Evolutionary conservation across 768 basidiomycete genomes (phyloP).

Genomic region (Leccinum broughii): DNA sequence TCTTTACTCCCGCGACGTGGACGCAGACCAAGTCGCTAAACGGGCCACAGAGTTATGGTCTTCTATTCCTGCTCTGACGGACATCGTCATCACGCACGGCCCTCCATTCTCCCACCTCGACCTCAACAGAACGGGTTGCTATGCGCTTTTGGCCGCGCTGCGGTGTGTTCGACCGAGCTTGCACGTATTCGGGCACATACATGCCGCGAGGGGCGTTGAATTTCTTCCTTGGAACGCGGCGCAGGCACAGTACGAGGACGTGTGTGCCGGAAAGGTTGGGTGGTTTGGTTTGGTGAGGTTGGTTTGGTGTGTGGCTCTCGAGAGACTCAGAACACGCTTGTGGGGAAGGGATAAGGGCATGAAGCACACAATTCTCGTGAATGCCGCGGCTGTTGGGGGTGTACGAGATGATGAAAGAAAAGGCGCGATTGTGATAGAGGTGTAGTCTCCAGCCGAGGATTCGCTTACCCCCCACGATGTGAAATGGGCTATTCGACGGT

Average conservation of each 20-base stretch:
- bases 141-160: constrained; percentile 5
- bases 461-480: neutral
- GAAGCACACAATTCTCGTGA: constrained; percentile 5
- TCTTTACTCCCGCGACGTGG: neutral
- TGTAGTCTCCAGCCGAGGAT: neutral
- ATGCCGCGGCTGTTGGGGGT: constrained; percentile 7
- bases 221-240: constrained; percentile 3
- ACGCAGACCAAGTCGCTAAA: neutral
- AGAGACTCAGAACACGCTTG: neutral
- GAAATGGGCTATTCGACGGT: neutral
- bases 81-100: neutral
- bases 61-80: neutral
- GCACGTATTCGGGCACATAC: constrained; percentile 14
- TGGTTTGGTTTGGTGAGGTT: constrained; percentile 4
- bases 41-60: constrained; percentile 2
- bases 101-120: constrained; percentile 2
- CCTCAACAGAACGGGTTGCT: constrained; percentile 2
- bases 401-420: constrained; percentile 11
- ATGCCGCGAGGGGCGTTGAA: constrained; percentile 7
- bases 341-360: neutral
- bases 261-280: constrained; percentile 4
- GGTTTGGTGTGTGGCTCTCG: neutral
- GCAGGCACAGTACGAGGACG: constrained; percentile 8
- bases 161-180: constrained; percentile 10
- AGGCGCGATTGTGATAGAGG: constrained; percentile 2